Base-by-base conservation (phyloP, 345 rosid species). In the Angophora floribunda region DNA sequence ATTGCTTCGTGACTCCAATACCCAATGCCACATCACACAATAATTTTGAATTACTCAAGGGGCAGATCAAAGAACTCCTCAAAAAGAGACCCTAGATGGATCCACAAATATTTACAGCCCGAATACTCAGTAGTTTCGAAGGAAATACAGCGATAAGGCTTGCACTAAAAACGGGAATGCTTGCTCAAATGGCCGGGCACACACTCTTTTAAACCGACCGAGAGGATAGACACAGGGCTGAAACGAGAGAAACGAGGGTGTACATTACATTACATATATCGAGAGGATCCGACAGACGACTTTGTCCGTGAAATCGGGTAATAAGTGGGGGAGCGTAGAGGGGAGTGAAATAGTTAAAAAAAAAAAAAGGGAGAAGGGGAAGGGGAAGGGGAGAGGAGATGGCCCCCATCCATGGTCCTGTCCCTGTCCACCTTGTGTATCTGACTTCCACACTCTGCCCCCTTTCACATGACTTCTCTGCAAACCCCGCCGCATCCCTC, bases 391-490 rank as follows among this genome's bases (percentile, higher is more conserved):
- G 79, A 32, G 61, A 16, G 17, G 21, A 16, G 32, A 30, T 32
- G 36, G 41, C 22, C 21, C 41, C 53, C 53, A 52, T 57, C 63
- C 41, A 57, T 7, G 41, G 49, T 41, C 89, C 92, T 84, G 90
- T 36, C 59, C 88, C 86, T 75, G 61, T 87, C 41, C 41, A 2
- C 41, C 41, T 36, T 36, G 41, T 44, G 86, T n/a, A 67, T 86
- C 93, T 89, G 91, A 92, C 91, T 85, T 47, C 14, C n/a, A 41
- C 84, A 75, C 84, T 75, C 49, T 36, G 41, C 41, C 61, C 84
- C 49, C 49, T 75, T 52, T 89, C 93, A 93, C 94, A 93, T 92
- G 93, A 90, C 92, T 87, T 61, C 90, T 89, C 94, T 90, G 92
- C 91, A 89, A 52, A 70, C 41, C 80, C 86, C 47, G 41, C 52